Evolutionary conservation across 345 rosid genomes (phyloP).

Genomic region (Erucastrum elatum): DNA sequence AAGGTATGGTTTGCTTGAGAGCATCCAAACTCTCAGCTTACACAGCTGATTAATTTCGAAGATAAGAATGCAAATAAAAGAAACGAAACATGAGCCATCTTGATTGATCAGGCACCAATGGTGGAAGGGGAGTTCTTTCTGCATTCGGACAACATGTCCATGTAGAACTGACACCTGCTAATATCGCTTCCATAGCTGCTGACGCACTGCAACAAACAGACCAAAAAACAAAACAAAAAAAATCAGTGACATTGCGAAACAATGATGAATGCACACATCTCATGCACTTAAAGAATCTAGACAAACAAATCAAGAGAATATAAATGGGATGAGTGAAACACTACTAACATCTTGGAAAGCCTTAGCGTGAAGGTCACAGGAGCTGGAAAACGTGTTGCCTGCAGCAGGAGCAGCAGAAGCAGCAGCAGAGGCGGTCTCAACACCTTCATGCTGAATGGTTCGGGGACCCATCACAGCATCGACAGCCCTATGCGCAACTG

Average conservation of each 20-base stretch:
- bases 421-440: slow-evolving; percentile 45
- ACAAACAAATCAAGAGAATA: not conserved
- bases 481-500: slow-evolving; percentile 90
- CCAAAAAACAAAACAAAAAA: not conserved
- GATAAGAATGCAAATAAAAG: not conserved
- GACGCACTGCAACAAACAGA: slow-evolving; percentile 56
- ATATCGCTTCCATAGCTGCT: slow-evolving; percentile 76
- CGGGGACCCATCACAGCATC: slow-evolving; percentile 95
- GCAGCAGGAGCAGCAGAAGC: slow-evolving; percentile 54
- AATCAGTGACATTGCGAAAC: not conserved
- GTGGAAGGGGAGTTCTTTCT: slow-evolving; percentile 64
- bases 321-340: no score
- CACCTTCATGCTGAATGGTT: slow-evolving; percentile 79
- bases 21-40: slow-evolving; percentile 13
- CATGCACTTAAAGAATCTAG: no score
- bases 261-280: no score
- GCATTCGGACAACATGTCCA: slow-evolving; percentile 96
- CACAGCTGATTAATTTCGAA: not conserved
- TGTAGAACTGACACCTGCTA: slow-evolving; percentile 96
- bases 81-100: slow-evolving; percentile 33
- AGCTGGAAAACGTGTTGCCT: slow-evolving; percentile 49
- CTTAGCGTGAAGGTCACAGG: slow-evolving; percentile 75
- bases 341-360: slow-evolving; percentile 86
- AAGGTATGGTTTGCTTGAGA: not conserved
- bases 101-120: slow-evolving; percentile 48